Percentiles rank a stretch among this genome's conserved stretches.
These are phyloP conservation scores for Cyclostephanos tholiformis DNA, from an alignment of 108 stramenopile genomes.

Conservation along the genomic window DNA sequence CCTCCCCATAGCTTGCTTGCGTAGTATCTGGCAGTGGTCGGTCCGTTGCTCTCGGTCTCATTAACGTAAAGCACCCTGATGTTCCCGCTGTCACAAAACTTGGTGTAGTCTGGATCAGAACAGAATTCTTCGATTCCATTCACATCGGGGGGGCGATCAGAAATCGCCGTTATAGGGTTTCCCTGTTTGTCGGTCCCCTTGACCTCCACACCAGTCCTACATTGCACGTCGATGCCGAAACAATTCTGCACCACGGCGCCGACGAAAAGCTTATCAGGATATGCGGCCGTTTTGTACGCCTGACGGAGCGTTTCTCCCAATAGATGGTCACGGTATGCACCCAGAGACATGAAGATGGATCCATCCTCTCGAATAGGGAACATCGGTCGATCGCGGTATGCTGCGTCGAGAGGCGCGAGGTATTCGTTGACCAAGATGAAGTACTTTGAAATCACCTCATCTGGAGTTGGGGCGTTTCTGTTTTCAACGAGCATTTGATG, in stretches of 20 bases:
- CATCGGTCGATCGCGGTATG: slow-evolving; percentile 55
- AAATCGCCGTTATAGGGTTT: slow-evolving; percentile 44
- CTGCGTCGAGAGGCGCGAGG: slow-evolving; percentile 54
- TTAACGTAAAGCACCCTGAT: slow-evolving; percentile 87
- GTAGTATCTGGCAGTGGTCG: slow-evolving; percentile 90
- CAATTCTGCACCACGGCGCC: slow-evolving; percentile 94
- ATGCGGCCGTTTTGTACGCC: slow-evolving; percentile 76
- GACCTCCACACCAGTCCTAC: slow-evolving; percentile 77
- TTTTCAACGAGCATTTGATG: slow-evolving; percentile 46
- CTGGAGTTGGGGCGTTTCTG: slow-evolving; percentile 26
- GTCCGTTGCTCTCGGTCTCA: slow-evolving; percentile 89
- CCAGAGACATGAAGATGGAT: slow-evolving; percentile 83
- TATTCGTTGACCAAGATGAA: slow-evolving; percentile 50
- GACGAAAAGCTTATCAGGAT: slow-evolving; percentile 83
- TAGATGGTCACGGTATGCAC: slow-evolving; percentile 88
- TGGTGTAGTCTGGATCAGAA: slow-evolving; percentile 40
- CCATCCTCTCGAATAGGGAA: slow-evolving; percentile 73
- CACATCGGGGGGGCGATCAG: slow-evolving; percentile 67
- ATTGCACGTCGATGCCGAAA: slow-evolving; percentile 65
- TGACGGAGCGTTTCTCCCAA: slow-evolving; percentile 76
- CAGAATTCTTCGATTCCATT: slow-evolving; percentile 77
- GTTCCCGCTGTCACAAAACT: slow-evolving; percentile 71
- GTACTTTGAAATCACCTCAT: slow-evolving; percentile 47
- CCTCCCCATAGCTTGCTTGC: slow-evolving; percentile 92
- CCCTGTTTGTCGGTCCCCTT: slow-evolving; percentile 61